Percentiles rank a stretch among this genome's conserved stretches.
Evolutionary conservation across 2,329 filamentous ascomycete genomes (phyloP).

Genomic region (Phialemonium atrogriseum): DNA sequence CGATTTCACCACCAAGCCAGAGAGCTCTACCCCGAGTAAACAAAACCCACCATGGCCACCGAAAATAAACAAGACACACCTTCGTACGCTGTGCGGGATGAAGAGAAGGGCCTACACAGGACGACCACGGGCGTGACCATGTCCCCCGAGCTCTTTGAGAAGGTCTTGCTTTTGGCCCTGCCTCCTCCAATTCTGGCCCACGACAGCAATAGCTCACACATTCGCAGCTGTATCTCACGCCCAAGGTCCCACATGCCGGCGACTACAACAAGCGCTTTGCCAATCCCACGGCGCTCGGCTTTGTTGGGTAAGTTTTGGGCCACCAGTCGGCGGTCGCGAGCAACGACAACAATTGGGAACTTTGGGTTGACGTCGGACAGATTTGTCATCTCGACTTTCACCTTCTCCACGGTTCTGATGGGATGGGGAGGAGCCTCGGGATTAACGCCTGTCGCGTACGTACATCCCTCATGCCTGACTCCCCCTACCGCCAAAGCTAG

Average conservation of each 20-base stretch:
- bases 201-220: background rate
- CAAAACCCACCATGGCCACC: too few relatives aligned
- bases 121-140: constrained; percentile 26
- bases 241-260: constrained; percentile 25
- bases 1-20: too few relatives aligned
- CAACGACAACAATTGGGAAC: background rate
- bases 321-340: background rate
- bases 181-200: too few relatives aligned
- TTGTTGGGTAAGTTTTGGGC: constrained; percentile 21
- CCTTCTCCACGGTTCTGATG: constrained; percentile 27
- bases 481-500: too few relatives aligned
- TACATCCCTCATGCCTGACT: constrained; percentile 2
- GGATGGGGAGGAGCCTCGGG: constrained; percentile 26
- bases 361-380: constrained; percentile 12
- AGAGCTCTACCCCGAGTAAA: too few relatives aligned
- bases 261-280: constrained; percentile 27
- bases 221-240: constrained; percentile 26
- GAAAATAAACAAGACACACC: too few relatives aligned
- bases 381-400: constrained; percentile 28
- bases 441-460: constrained; percentile 23
- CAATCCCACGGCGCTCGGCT: constrained; percentile 27
- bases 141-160: constrained; percentile 29
- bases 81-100: constrained; percentile 16
- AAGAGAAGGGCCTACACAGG: constrained; percentile 25
- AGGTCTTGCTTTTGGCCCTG: too few relatives aligned